phyloP scores from a whole-genome alignment of 1,139 yeast species.

The Spathaspora sp. region DNA sequence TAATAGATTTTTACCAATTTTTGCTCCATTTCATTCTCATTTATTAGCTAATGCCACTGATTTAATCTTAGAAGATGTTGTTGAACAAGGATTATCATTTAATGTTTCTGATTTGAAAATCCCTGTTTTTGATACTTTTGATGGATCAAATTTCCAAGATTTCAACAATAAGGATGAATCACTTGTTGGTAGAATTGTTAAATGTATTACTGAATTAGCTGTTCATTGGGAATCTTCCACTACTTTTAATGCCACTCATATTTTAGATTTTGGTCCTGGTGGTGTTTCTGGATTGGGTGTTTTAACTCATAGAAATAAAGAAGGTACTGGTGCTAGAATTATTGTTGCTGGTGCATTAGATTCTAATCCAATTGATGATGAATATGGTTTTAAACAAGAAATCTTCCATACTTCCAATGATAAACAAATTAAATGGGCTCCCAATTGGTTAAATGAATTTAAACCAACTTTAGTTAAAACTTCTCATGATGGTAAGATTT shows the following conservation, averaged over 20 bases:
- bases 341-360: conserved; percentile 92
- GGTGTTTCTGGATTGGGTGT: conserved; percentile 97
- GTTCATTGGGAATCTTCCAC: conserved; percentile 96
- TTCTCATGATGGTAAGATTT: conserved; percentile 60
- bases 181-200: conserved; percentile 59
- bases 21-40: conserved; percentile 96
- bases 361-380: conserved; percentile 59
- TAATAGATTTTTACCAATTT: conserved; percentile 90
- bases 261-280: conserved; percentile 98
- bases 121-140: conserved; percentile 90
- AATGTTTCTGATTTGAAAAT: conserved; percentile 57
- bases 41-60: conserved; percentile 72
- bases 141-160: conserved; percentile 74
- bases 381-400: conserved; percentile 95
- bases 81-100: conserved; percentile 54
- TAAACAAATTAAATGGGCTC: conserved; percentile 72
- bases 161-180: conserved; percentile 39
- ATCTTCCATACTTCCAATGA: conserved; percentile 66
- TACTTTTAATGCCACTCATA: conserved; percentile 75
- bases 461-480: conserved; percentile 84
- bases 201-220: conserved; percentile 82
- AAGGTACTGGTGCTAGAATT: conserved; percentile 96
- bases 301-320: conserved; percentile 94
- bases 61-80: conserved; percentile 64
- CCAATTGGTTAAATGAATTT: conserved; percentile 87